Evolutionary conservation across 1,284 basidiomycete genomes (phyloP).

Genomic region (Phylloboletellus chloephorus): DNA sequence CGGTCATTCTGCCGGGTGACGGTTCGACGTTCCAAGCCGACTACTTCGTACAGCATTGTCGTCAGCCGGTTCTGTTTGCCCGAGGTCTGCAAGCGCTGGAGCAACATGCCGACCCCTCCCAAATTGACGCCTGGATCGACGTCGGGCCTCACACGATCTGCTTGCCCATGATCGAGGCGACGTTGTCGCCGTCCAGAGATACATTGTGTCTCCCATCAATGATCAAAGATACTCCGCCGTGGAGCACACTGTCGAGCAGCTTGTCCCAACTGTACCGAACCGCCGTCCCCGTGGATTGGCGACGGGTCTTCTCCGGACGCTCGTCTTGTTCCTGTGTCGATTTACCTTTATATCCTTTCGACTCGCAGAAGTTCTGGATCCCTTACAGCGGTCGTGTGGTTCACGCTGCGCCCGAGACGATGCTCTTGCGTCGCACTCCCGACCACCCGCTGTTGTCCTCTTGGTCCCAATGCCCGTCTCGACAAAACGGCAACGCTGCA

Average conservation of each 20-base stretch:
- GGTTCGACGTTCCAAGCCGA: slow-evolving; percentile 40
- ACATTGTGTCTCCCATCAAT: slow-evolving; percentile 44
- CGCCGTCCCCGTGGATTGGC: slow-evolving; percentile 45
- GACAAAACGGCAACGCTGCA: slow-evolving; percentile 37
- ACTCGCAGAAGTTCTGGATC: slow-evolving; percentile 53
- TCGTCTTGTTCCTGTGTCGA: slow-evolving; percentile 38
- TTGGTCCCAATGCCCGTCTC: slow-evolving; percentile 42
- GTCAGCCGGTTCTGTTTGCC: slow-evolving; percentile 54
- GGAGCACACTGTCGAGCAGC: slow-evolving; percentile 40
- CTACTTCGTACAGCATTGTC: slow-evolving; percentile 58
- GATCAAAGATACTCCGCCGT: slow-evolving; percentile 40
- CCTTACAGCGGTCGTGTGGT: slow-evolving; percentile 35
- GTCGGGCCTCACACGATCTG: slow-evolving; percentile 57
- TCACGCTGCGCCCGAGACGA: neutral
- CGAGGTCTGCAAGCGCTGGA: slow-evolving; percentile 42
- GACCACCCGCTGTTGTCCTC: slow-evolving; percentile 39
- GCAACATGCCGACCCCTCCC: slow-evolving; percentile 23
- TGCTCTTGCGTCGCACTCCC: slow-evolving; percentile 5
- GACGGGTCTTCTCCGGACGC: slow-evolving; percentile 47
- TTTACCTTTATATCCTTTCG: slow-evolving; percentile 61
- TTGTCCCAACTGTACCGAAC: slow-evolving; percentile 47
- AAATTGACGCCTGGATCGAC: slow-evolving; percentile 54
- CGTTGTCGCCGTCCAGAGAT: slow-evolving; percentile 31
- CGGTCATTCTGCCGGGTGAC: slow-evolving; percentile 50
- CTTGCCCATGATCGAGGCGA: slow-evolving; percentile 50